Percentiles rank a stretch among this genome's conserved stretches.
Conservation (phyloP, 2,329 filamentous ascomycete genomes). For the Ascochyta clinopodiicola region DNA sequence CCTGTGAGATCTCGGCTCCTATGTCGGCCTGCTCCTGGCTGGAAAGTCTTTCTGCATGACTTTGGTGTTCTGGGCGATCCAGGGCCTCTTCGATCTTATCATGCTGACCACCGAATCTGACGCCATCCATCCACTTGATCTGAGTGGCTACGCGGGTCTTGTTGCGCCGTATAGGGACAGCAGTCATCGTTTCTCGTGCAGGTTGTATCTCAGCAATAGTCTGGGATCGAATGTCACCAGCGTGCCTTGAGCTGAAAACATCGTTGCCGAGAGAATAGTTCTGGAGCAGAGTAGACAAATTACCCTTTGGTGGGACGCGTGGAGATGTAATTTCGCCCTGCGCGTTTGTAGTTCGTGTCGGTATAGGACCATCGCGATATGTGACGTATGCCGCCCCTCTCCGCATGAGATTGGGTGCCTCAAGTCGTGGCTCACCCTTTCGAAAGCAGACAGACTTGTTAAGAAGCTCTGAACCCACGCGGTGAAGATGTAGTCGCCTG, state of each 20-base stretch:
- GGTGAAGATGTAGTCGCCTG: conserved; percentile 79
- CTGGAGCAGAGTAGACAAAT: conserved; percentile 36
- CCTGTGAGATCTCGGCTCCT: conserved; percentile 67
- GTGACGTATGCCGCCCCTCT: conserved; percentile 85
- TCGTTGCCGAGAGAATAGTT: conserved; percentile 27
- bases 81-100: conserved; percentile 31
- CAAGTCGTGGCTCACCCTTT: conserved; percentile 70
- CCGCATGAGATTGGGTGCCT: conserved; percentile 76
- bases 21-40: conserved; percentile 54
- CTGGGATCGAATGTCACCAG: conserved; percentile 11
- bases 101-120: conserved; percentile 61
- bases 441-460: conserved; percentile 72
- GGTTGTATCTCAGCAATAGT: conserved; percentile 10
- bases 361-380: conserved; percentile 66
- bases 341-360: conserved; percentile 22
- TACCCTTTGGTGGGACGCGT: conserved; percentile 30
- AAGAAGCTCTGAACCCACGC: conserved; percentile 69
- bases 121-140: conserved; percentile 70
- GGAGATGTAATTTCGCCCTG: conserved; percentile 28
- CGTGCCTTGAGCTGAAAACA: conserved; percentile 12
- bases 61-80: conserved; percentile 23
- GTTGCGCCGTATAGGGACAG: conserved; percentile 57
- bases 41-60: conserved; percentile 37
- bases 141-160: conserved; percentile 61
- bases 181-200: conserved; percentile 53